A percentile compares a stretch with the other conserved stretches of the same genome.
Evolutionary conservation across 2,329 filamentous ascomycete species (phyloP).

Genomic region (Botrytis pseudocinerea): DNA sequence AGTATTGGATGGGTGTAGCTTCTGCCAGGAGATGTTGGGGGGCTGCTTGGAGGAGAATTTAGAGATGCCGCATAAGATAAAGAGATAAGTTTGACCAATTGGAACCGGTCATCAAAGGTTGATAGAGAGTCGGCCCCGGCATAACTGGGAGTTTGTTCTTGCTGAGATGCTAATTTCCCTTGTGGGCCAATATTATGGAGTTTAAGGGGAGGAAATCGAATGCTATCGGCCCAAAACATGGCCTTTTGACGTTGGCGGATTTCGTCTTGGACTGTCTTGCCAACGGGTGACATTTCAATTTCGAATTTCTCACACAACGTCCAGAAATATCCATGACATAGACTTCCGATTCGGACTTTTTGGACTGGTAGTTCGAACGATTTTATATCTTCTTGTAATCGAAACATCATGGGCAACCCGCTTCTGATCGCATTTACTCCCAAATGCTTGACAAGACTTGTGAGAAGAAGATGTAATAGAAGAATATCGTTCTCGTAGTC

Average conservation of each 20-base stretch:
- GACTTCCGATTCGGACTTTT: slow-evolving; percentile 77
- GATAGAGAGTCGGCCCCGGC: slow-evolving; percentile 65
- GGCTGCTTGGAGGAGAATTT: slow-evolving; percentile 66
- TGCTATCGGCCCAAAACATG: slow-evolving; percentile 74
- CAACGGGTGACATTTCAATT: slow-evolving; percentile 68
- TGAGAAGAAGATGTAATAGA: slow-evolving; percentile 74
- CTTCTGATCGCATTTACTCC: slow-evolving; percentile 79
- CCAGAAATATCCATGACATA: slow-evolving; percentile 91
- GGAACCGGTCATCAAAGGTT: slow-evolving; percentile 72
- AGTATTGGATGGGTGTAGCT: slow-evolving; percentile 63
- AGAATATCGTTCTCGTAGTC: slow-evolving; percentile 73
- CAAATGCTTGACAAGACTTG: slow-evolving; percentile 71
- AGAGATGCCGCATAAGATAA: slow-evolving; percentile 65
- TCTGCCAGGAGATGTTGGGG: slow-evolving; percentile 67
- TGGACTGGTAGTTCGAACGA: slow-evolving; percentile 63
- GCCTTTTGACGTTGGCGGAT: slow-evolving; percentile 72
- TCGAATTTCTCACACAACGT: slow-evolving; percentile 74
- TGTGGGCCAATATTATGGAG: slow-evolving; percentile 62
- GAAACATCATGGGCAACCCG: slow-evolving; percentile 85
- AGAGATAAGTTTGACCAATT: slow-evolving; percentile 73
- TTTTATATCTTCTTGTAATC: slow-evolving; percentile 81
- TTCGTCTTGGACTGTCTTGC: slow-evolving; percentile 72
- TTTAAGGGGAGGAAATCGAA: slow-evolving; percentile 68
- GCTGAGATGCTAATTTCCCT: slow-evolving; percentile 47
- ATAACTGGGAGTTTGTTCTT: slow-evolving; percentile 49